Conservation (phyloP, 2,329 filamentous ascomycete genomes). For the Fusarium fracticaudum region DNA sequence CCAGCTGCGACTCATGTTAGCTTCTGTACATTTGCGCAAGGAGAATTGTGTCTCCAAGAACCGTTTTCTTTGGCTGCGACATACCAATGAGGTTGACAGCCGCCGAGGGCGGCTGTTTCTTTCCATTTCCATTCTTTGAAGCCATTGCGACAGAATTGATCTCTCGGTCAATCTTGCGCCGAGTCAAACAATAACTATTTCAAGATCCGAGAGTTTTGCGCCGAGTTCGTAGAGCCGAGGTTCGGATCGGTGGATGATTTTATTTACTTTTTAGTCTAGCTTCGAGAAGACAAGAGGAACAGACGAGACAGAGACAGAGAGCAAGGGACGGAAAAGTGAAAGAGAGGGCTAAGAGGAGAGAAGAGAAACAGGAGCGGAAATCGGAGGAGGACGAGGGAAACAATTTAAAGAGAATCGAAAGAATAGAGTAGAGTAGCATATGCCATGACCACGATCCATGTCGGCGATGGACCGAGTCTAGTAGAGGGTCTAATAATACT, state of each 20-base stretch:
- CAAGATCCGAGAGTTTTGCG: conserved; percentile 14
- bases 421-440: neutral
- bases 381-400: conserved; percentile 1
- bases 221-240: conserved; percentile 34
- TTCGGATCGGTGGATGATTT: conserved; percentile 26
- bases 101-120: conserved; percentile 82
- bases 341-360: conserved; percentile 6
- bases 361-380: conserved; percentile 4
- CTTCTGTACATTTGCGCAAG: neutral
- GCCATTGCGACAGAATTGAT: conserved; percentile 45
- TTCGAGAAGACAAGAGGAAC: neutral
- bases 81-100: conserved; percentile 92
- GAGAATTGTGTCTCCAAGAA: neutral
- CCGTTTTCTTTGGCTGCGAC: conserved; percentile 38
- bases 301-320: neutral
- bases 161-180: neutral
- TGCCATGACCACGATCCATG: conserved; percentile 13
- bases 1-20: conserved; percentile 69
- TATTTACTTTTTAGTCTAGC: conserved; percentile 5
- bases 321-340: neutral
- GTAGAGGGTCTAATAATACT: conserved; percentile 15
- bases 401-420: conserved; percentile 23
- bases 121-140: conserved; percentile 43
- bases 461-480: conserved; percentile 24
- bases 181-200: neutral